Conservation (phyloP, 768 basidiomycete species). For the Kwoniella sp. region DNA sequence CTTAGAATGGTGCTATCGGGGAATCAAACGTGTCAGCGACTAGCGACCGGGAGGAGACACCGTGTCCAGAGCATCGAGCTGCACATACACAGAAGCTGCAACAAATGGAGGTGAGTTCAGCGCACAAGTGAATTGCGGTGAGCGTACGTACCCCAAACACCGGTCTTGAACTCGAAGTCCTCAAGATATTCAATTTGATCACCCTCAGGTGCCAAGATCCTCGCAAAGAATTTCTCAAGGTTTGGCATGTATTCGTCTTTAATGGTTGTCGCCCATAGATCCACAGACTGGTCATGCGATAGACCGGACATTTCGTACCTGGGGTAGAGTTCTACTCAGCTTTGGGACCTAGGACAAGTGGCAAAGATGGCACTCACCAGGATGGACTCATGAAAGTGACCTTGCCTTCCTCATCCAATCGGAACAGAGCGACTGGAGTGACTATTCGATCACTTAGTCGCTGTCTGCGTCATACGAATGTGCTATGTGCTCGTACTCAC, state of each 20-base stretch:
- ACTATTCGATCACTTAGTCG: no score
- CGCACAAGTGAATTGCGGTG: no score
- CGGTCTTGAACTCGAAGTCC: no score
- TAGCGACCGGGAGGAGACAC: no score
- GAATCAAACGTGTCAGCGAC: no score
- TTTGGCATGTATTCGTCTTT: not conserved
- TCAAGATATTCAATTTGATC: no score
- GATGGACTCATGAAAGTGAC: constrained; percentile 29
- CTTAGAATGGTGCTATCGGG: constrained; percentile 24
- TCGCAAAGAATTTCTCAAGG: no score
- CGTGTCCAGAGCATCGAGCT: no score
- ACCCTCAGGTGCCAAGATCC: no score
- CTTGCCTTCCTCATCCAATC: constrained; percentile 18
- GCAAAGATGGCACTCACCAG: constrained; percentile 17
- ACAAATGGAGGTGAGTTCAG: no score
- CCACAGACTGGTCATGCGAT: constrained; percentile 5
- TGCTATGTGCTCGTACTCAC: constrained; percentile 16
- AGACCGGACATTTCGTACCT: constrained; percentile 21
- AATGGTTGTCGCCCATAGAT: constrained; percentile 17
- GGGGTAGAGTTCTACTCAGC: not conserved
- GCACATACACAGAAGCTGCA: no score
- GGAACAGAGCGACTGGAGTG: constrained; percentile 47
- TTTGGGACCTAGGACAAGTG: not conserved
- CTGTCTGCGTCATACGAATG: not conserved
- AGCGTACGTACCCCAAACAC: no score